These are phyloP conservation scores for Geotrichum restrictum DNA, from an alignment of 1,139 yeast species.

Conservation along the genomic window DNA sequence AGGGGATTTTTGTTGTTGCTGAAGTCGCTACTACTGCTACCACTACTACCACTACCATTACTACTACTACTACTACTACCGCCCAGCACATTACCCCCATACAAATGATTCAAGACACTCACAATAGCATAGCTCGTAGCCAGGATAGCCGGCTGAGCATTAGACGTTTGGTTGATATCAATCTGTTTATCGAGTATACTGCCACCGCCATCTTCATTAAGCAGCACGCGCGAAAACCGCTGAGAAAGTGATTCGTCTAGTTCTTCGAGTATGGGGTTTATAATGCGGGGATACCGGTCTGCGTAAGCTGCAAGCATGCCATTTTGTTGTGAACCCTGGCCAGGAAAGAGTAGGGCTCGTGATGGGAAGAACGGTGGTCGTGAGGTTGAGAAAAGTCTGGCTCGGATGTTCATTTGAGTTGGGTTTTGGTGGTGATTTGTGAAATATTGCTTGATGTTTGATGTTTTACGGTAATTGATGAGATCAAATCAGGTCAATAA, in stretches of 20 bases:
- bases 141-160: constrained; percentile 62
- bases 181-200: constrained; percentile 20
- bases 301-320: constrained; percentile 37
- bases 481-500: too few relatives aligned
- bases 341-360: constrained; percentile 34
- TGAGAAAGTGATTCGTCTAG: constrained; percentile 35
- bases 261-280: constrained; percentile 34
- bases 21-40: too few relatives aligned
- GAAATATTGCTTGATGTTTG: too few relatives aligned
- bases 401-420: not conserved
- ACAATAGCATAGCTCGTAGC: constrained; percentile 46
- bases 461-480: too few relatives aligned
- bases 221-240: constrained; percentile 30
- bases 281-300: constrained; percentile 27
- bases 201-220: constrained; percentile 23
- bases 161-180: constrained; percentile 41
- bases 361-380: not conserved
- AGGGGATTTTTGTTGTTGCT: constrained; percentile 22
- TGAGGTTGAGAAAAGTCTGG: constrained; percentile 6
- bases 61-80: too few relatives aligned
- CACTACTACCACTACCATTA: too few relatives aligned
- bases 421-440: too few relatives aligned
- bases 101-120: constrained; percentile 36
- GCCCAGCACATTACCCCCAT: constrained; percentile 22
- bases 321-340: constrained; percentile 42